Conservation (phyloP, 495 filamentous ascomycete species). For the Hyaloscypha hepaticicola region DNA sequence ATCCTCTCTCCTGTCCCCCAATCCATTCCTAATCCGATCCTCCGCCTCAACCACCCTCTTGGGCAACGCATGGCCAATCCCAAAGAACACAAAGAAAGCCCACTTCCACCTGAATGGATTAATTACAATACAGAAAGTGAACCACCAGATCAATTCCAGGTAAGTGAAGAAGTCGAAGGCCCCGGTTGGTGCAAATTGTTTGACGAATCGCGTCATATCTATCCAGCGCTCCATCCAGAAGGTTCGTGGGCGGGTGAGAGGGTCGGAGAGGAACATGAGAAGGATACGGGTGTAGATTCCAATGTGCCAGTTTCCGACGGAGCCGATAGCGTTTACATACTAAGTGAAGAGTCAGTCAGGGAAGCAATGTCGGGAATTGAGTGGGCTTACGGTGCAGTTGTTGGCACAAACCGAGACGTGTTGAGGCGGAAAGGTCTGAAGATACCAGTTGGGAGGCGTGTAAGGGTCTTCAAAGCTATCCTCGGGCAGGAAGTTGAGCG, state of each 20-base stretch:
- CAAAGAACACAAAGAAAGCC: constrained; percentile 76
- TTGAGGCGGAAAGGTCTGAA: constrained; percentile 73
- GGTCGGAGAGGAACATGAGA: constrained; percentile 82
- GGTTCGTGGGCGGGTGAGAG: constrained; percentile 65
- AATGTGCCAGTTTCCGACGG: constrained; percentile 83
- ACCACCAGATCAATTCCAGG: constrained; percentile 81
- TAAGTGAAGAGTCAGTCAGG: not conserved
- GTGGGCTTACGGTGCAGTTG: constrained; percentile 51
- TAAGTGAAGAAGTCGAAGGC: constrained; percentile 91
- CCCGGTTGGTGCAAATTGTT: constrained; percentile 62
- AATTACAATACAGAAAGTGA: constrained; percentile 70
- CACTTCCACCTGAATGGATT: constrained; percentile 88
- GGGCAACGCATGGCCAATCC: constrained; percentile 66
- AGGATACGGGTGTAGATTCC: constrained; percentile 85
- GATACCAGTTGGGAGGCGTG: constrained; percentile 80
- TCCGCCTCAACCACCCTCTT: constrained; percentile 63
- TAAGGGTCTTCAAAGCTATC: constrained; percentile 70
- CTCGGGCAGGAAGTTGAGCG: constrained; percentile 68
- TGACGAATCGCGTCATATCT: constrained; percentile 76
- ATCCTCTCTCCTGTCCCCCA: constrained; percentile 34
- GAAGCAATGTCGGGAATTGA: not conserved
- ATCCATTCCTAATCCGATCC: constrained; percentile 51
- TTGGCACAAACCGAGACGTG: constrained; percentile 69
- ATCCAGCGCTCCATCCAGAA: constrained; percentile 85
- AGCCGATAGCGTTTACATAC: constrained; percentile 80